Evolutionary conservation across 208 protist genomes (phyloP).

Genomic region (Paratrypanosoma confusum): DNA sequence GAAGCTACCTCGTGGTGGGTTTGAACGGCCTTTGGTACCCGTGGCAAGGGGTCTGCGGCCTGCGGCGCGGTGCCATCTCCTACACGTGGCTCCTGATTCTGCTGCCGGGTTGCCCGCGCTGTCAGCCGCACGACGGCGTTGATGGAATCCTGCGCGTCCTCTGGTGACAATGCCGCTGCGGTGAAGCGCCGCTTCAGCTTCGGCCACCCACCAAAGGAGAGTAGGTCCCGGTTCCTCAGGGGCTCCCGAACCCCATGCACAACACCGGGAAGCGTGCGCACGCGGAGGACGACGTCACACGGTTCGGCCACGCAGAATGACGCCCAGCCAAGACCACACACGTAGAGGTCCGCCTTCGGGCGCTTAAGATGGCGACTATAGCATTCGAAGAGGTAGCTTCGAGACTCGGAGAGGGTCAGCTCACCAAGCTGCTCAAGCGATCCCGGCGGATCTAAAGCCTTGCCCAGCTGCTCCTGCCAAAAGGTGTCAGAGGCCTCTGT

Average conservation of each 20-base stretch:
- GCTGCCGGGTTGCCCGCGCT: slow-evolving; percentile 5
- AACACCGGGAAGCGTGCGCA: slow-evolving; percentile 82
- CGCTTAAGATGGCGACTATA: slow-evolving; percentile 56
- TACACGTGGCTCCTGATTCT: not conserved
- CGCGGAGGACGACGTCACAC: slow-evolving; percentile 78
- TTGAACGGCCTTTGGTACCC: slow-evolving; percentile 32
- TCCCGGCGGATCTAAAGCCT: slow-evolving; percentile 59
- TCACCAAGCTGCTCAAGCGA: slow-evolving; percentile 68
- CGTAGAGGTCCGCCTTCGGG: slow-evolving; percentile 84
- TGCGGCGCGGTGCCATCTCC: not conserved
- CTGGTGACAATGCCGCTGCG: slow-evolving; percentile 31
- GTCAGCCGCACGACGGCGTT: slow-evolving; percentile 68
- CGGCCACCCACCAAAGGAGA: slow-evolving; percentile 55
- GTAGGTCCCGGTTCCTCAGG: slow-evolving; percentile 81
- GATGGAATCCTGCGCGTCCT: slow-evolving; percentile 54
- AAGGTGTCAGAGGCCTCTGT: slow-evolving; percentile 66
- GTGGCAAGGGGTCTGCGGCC: slow-evolving; percentile 5
- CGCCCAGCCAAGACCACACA: slow-evolving; percentile 81
- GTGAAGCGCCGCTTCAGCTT: slow-evolving; percentile 68
- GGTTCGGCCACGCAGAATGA: slow-evolving; percentile 75
- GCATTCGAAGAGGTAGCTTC: slow-evolving; percentile 85
- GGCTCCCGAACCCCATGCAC: slow-evolving; percentile 83
- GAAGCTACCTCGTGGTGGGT: slow-evolving; percentile 35
- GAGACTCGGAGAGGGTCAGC: slow-evolving; percentile 43
- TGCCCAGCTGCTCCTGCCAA: slow-evolving; percentile 78